Evolutionary conservation across 352 stramenopile species (phyloP).

Genomic region (Phytophthora aleatoria): DNA sequence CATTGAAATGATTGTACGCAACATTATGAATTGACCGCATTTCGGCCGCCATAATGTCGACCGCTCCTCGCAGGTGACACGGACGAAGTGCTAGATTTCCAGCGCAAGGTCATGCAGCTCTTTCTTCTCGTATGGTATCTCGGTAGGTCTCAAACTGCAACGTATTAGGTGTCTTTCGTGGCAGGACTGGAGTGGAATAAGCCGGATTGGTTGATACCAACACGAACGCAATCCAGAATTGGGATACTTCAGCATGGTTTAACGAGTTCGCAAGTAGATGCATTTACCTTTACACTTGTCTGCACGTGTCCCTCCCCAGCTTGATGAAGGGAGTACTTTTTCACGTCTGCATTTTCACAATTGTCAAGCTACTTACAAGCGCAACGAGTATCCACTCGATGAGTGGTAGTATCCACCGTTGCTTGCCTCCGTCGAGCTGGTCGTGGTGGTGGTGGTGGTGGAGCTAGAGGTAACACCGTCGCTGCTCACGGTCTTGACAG

Average conservation of each 20-base stretch:
- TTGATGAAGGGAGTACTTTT: too few species aligned
- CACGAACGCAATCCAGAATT: too few species aligned
- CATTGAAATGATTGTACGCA: constrained; percentile 12
- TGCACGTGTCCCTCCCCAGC: too few species aligned
- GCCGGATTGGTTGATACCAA: too few species aligned
- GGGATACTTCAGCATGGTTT: too few species aligned
- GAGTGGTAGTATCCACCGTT: constrained; percentile 71
- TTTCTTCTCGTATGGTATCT: not conserved
- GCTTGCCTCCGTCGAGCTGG: constrained; percentile 29
- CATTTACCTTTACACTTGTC: too few species aligned
- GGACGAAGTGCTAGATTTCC: constrained; percentile 11
- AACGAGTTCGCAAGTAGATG: too few species aligned
- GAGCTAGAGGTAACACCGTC: constrained; percentile 18
- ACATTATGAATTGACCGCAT: constrained; percentile 11
- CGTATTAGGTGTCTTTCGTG: too few species aligned
- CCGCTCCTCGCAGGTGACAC: not conserved
- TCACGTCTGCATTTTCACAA: not conserved
- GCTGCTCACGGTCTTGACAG: constrained; percentile 26
- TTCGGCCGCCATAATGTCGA: constrained; percentile 13
- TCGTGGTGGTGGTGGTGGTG: constrained; percentile 27
- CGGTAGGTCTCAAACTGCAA: not conserved
- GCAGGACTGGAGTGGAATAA: too few species aligned
- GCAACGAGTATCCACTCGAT: constrained; percentile 67
- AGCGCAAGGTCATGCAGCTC: constrained; percentile 11
- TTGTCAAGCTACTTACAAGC: constrained; percentile 40